Evolutionary conservation across 352 stramenopile species (phyloP), one percentile per base, ranked within the genome.

Genomic region (Stephanocyclus meneghinianus): DNA sequence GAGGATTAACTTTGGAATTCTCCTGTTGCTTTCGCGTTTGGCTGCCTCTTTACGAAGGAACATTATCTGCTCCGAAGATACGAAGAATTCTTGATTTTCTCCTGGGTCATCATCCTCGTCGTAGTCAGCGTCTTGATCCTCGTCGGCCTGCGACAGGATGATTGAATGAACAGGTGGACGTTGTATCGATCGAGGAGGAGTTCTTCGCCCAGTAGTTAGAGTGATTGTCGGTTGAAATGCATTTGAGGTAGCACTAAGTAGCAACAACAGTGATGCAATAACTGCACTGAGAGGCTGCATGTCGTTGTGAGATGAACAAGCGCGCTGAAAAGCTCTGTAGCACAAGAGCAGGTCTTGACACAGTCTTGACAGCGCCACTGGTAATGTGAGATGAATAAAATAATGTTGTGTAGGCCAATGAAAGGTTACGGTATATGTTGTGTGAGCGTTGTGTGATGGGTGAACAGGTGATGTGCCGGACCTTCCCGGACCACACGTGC

Each of bases 11-110:
- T 62, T 78, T 32, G 51, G 61, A 45, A 84, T 47, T 26, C 47
- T 68, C 18, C 73, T 80, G 5, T 35, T 53, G 51, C 44, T 35
- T 64, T 79, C 71, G 11, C 76, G 70, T 71, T 80, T 84, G 42
- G 44, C 45, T 67, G 70, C 68, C 59, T 84, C 76, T 47, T 84
- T 84, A 13, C 76, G 45, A 32, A 84, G 71, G 21, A 70, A 60
- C 18, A 26, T 21, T 50, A 84, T 84, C 70, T 84, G 76, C 51
- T 80, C 65, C 45, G 55, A 32, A 51, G 68, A 72, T 26, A 84
- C 50, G 48, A 78, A 74, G 48, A 83, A 74, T 65, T 73, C 60
- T 42, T 69, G 2, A 44, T 8, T 8, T 40, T 40, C 35, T 40
- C 4, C 35, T 0, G 7, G 45, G 45, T 16, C 45, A 53, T 53